phyloP scores from a whole-genome alignment of 208 protist genomes.

The Borovskyia barvae region DNA sequence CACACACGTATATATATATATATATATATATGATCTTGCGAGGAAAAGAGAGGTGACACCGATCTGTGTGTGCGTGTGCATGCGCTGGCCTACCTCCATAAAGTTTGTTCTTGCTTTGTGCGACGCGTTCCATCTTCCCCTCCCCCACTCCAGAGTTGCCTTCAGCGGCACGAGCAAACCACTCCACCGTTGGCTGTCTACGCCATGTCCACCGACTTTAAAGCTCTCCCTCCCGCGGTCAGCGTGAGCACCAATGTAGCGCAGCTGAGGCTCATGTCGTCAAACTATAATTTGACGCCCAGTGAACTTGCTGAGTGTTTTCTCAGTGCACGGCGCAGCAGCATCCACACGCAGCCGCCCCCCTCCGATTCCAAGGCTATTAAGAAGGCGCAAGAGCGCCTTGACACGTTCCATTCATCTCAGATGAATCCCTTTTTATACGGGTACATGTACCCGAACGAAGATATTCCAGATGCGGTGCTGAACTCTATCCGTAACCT shows the following conservation, averaged over 20 bases:
- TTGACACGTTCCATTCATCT: slow-evolving; percentile 61
- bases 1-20: no score
- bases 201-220: slow-evolving; percentile 32
- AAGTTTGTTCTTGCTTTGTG: no score
- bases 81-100: no score
- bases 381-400: slow-evolving; percentile 55
- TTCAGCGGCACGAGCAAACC: no score
- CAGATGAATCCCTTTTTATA: slow-evolving; percentile 73
- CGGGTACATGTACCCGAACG: slow-evolving; percentile 66
- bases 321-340: slow-evolving; percentile 53
- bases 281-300: slow-evolving; percentile 26
- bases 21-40: no score
- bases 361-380: slow-evolving; percentile 49
- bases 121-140: no score
- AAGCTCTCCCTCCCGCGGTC: slow-evolving; percentile 16
- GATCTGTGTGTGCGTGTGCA: no score
- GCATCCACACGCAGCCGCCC: slow-evolving; percentile 62
- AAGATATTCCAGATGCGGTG: slow-evolving; percentile 47
- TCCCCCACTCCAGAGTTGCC: no score
- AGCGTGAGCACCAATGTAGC: slow-evolving; percentile 55
- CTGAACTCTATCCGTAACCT: slow-evolving; percentile 56
- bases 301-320: slow-evolving; percentile 63
- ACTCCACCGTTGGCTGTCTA: no score
- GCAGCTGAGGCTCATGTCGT: slow-evolving; percentile 12
- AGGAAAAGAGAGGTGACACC: no score